These are phyloP conservation scores for Phialophora expanda DNA, from an alignment of 2,329 filamentous ascomycete species.

Conservation along the genomic window DNA sequence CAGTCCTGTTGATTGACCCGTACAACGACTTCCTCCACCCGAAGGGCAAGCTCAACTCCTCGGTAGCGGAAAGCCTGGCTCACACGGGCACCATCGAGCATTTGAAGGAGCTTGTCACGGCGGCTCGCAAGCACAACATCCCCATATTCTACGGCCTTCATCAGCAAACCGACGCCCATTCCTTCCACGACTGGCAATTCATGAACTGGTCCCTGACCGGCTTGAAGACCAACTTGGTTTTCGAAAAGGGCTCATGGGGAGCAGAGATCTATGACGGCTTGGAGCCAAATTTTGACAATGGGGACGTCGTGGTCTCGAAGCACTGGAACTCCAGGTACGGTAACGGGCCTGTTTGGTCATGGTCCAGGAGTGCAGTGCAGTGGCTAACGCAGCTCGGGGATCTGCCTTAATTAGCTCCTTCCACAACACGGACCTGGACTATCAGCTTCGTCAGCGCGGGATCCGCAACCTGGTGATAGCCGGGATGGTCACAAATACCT, in stretches of 20 bases:
- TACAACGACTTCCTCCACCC: constrained; percentile 41
- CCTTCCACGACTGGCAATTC: constrained; percentile 42
- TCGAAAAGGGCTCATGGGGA: constrained; percentile 42
- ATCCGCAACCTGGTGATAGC: constrained; percentile 44
- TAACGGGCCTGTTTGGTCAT: neutral
- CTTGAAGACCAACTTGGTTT: constrained; percentile 35
- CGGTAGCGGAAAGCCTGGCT: constrained; percentile 7
- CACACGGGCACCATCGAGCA: constrained; percentile 39
- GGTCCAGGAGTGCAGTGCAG: too few relatives aligned
- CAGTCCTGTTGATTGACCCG: constrained; percentile 39
- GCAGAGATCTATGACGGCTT: constrained; percentile 42
- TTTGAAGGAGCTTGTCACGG: constrained; percentile 39
- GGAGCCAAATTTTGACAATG: constrained; percentile 41
- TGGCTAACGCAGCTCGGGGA: too few relatives aligned
- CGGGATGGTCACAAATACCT: constrained; percentile 44
- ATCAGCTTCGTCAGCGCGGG: constrained; percentile 44
- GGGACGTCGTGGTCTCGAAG: constrained; percentile 43
- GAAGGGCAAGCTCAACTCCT: constrained; percentile 31
- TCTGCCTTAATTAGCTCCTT: constrained; percentile 41
- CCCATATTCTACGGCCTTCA: constrained; percentile 47
- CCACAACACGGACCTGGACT: constrained; percentile 47
- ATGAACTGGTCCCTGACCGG: constrained; percentile 36
- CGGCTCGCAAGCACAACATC: constrained; percentile 40
- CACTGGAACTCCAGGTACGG: constrained; percentile 43
- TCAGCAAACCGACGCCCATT: constrained; percentile 39